Evolutionary conservation across 2,329 filamentous ascomycete species (phyloP).

Genomic region (Geosmithia putterillii): DNA sequence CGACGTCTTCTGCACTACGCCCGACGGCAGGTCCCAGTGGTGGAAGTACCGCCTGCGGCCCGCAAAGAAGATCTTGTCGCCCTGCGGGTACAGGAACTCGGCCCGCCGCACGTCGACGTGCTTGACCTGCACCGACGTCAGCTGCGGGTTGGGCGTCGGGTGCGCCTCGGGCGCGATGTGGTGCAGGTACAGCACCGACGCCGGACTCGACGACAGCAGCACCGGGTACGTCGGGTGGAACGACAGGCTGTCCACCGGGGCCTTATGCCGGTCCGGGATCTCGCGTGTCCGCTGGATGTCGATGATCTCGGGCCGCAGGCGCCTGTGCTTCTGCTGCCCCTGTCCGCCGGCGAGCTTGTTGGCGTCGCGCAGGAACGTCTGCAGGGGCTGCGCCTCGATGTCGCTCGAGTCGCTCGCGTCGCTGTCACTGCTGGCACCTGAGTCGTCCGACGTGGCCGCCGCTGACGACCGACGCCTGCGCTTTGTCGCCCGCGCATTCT

Average conservation of each 20-base stretch:
- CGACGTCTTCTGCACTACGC: conserved; percentile 70
- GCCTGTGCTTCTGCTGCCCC: conserved; percentile 48
- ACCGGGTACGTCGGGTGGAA: conserved; percentile 88
- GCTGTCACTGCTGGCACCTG: neutral
- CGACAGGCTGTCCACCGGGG: conserved; percentile 67
- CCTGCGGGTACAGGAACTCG: conserved; percentile 60
- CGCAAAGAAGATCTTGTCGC: conserved; percentile 75
- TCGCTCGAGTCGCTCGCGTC: conserved; percentile 20
- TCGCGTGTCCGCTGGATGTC: conserved; percentile 86
- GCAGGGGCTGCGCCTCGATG: conserved; percentile 63
- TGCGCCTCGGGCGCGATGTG: conserved; percentile 68
- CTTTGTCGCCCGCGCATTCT: conserved; percentile 37
- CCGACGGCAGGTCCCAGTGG: conserved; percentile 78
- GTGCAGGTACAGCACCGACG: conserved; percentile 77
- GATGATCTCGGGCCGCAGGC: conserved; percentile 74
- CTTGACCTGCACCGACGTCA: conserved; percentile 81
- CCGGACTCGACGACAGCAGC: conserved; percentile 77
- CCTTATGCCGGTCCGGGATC: conserved; percentile 66
- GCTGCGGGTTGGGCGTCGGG: conserved; percentile 71
- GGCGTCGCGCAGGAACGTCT: conserved; percentile 66
- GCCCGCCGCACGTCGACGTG: conserved; percentile 76
- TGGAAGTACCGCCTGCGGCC: conserved; percentile 88
- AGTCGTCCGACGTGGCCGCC: conserved; percentile 33
- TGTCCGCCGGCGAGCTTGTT: conserved; percentile 48
- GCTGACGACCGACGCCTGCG: conserved; percentile 29